phyloP scores from a whole-genome alignment of 208 protist genomes.

The Porcisia hertigi region DNA sequence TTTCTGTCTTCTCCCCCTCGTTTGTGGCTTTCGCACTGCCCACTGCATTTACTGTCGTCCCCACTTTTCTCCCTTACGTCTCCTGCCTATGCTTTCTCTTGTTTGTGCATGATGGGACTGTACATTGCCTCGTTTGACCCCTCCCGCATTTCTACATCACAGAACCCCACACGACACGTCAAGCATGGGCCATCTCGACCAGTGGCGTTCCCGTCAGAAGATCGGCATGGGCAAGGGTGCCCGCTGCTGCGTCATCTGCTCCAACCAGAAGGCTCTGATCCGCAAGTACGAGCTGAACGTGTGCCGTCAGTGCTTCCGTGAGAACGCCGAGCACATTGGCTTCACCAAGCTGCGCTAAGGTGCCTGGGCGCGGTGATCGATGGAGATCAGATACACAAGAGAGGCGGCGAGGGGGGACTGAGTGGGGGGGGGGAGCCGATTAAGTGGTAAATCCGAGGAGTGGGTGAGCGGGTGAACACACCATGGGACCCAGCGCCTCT shows the following conservation, averaged over 20 bases:
- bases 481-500: too few relatives aligned
- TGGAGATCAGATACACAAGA: not conserved
- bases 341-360: constrained; percentile 90
- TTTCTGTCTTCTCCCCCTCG: not conserved
- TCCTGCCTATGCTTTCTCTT: too few relatives aligned
- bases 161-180: constrained; percentile 3
- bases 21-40: not conserved
- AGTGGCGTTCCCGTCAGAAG: constrained; percentile 93
- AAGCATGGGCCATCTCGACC: constrained; percentile 91
- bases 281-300: constrained; percentile 95
- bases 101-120: not conserved
- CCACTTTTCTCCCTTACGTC: too few relatives aligned
- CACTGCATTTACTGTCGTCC: too few relatives aligned
- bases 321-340: constrained; percentile 91
- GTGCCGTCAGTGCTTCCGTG: constrained; percentile 95
- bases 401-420: not conserved
- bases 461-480: not conserved
- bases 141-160: constrained; percentile 2
- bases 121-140: not conserved
- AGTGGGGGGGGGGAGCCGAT: not conserved
- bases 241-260: constrained; percentile 91
- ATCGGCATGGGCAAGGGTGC: constrained; percentile 91
- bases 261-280: constrained; percentile 93
- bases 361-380: not conserved
- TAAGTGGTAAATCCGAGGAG: not conserved